A percentile compares a stretch with the other conserved stretches of the same genome.
These are phyloP conservation scores for Vaccinium corymbosum DNA, from an alignment of 148 eudicot species.

Conservation along the genomic window DNA sequence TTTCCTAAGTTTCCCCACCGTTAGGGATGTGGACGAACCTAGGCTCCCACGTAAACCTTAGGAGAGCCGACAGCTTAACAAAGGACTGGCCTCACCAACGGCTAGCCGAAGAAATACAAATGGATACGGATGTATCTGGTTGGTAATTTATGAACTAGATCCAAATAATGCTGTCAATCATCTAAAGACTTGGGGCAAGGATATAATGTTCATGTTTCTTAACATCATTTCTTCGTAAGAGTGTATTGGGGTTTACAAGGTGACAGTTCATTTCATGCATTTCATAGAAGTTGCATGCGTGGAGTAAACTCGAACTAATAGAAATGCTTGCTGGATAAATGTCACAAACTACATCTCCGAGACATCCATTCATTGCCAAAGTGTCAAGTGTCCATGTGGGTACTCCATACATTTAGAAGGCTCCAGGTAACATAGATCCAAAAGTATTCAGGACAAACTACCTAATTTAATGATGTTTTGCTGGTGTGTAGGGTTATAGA, in stretches of 20 bases:
- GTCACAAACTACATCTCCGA: neutral
- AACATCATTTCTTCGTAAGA: neutral
- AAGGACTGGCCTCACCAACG: neutral
- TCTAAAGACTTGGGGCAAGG: neutral
- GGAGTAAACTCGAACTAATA: neutral
- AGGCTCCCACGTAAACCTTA: neutral
- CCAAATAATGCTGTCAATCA: neutral
- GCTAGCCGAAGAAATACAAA: neutral
- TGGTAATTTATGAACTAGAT: neutral
- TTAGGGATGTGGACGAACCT: neutral
- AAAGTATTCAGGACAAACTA: neutral
- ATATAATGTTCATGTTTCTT: neutral
- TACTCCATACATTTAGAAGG: neutral
- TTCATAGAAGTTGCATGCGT: neutral
- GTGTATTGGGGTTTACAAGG: neutral
- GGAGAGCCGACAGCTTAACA: constrained; percentile 7
- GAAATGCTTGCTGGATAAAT: neutral
- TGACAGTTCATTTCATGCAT: constrained; percentile 1
- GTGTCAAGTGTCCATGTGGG: neutral
- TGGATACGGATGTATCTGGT: neutral
- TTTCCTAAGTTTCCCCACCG: neutral
- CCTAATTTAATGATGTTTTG: neutral
- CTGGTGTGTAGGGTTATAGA: neutral
- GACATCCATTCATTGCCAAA: neutral
- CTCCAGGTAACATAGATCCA: neutral